Evolutionary conservation across 345 rosid genomes (phyloP), one percentile per base, ranked within the genome.

Genomic region (Lepidium didymum): DNA sequence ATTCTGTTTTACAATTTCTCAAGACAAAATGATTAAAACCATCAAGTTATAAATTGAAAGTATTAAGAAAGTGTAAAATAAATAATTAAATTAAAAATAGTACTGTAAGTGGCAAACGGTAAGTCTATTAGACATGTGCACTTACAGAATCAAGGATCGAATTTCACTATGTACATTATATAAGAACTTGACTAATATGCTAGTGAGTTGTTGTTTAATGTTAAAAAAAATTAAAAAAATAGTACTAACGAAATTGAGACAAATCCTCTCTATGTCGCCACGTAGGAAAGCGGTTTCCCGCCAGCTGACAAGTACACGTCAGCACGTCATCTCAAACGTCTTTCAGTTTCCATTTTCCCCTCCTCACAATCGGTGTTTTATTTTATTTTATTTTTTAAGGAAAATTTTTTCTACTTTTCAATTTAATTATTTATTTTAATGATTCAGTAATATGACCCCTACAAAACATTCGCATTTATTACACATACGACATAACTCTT

Each of bases 231-330:
- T n/a, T n/a, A n/a, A n/a, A n/a, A n/a, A n/a, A n/a, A n/a, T n/a
- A n/a, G n/a, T n/a, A n/a, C n/a, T n/a, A 49, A 46, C n/a, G 45
- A 43, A 29, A 67, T 4, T 10, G 68, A 75, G 69, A 75, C 73
- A 10, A 75, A 33, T 16, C 5, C 65, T 61, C 41, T 68, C 54
- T 37, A 47, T 75, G 78, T 75, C 78, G 68, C 78, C 78, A 68
- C 78, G 74, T 68, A 61, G 65, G 78, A 75, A 75, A 68, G 74
- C 78, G 70, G 78, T 68, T 75, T 75, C 78, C 78, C 55, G 74
- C 70, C 74, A 62, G 74, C 78, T 75, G 74, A 75, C 78, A 75
- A 33, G 65, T 62, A 60, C 78, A 74, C 68, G 72, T 74, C 62
- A 74, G 41, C 74, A 75, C 50, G 74, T 75, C 69, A 38, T 46